A percentile compares a stretch with the other conserved stretches of the same genome.
These are phyloP conservation scores for Pseudocercospora fuligena DNA, from an alignment of 2,329 filamentous ascomycete genomes.

Conservation along the genomic window DNA sequence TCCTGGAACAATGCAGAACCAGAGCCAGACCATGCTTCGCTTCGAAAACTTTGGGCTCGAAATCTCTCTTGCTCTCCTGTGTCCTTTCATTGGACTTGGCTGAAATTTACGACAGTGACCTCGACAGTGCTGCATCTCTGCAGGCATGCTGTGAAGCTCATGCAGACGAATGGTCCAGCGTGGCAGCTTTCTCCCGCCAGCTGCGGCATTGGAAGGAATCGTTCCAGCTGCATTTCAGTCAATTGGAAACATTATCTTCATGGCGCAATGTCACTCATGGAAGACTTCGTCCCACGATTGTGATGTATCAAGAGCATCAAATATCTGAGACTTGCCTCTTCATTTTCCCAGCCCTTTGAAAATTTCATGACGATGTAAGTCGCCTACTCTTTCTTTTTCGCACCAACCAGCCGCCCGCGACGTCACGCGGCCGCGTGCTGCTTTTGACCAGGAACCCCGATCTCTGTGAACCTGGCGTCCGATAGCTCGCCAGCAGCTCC, in stretches of 20 bases:
- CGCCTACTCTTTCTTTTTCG: neutral
- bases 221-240: neutral
- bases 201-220: no score
- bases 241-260: no score
- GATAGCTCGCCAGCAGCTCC: neutral
- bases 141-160: neutral
- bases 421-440: neutral
- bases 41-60: neutral
- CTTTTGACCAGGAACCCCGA: constrained; percentile 4
- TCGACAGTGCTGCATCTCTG: neutral
- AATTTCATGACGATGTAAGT: neutral
- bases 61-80: no score
- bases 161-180: neutral
- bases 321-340: no score
- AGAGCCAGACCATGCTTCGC: neutral
- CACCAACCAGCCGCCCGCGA: neutral
- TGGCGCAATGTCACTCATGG: neutral
- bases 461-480: neutral
- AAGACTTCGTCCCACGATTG: neutral
- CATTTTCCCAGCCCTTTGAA: no score
- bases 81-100: neutral
- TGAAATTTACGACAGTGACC: neutral
- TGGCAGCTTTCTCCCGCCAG: no score
- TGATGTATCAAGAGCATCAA: no score
- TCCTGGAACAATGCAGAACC: neutral